These are phyloP conservation scores for Psilocybe sp. DNA, from an alignment of 768 basidiomycete genomes.

Conservation along the genomic window DNA sequence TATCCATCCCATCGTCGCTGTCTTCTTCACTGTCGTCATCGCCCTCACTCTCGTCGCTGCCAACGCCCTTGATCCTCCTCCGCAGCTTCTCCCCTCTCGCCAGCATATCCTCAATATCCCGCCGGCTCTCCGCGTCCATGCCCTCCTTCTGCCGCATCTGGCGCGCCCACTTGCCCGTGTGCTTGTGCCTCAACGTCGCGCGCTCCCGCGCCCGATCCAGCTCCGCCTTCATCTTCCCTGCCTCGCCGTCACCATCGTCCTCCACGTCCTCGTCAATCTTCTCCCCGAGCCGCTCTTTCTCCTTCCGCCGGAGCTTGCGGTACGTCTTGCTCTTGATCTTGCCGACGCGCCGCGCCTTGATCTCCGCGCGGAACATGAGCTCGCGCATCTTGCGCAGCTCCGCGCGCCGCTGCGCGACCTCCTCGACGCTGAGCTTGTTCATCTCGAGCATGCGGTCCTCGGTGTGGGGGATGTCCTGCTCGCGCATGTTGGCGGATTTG, in stretches of 20 bases:
- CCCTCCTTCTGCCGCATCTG: conserved; percentile 59
- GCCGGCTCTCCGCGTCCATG: conserved; percentile 54
- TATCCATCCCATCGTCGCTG: conserved; percentile 37
- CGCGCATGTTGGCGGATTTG: conserved; percentile 76
- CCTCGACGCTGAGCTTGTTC: conserved; percentile 81
- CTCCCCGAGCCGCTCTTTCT: conserved; percentile 57
- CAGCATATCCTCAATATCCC: conserved; percentile 84
- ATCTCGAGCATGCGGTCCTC: conserved; percentile 74
- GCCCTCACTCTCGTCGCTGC: conserved; percentile 52
- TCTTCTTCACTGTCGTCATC: conserved; percentile 45
- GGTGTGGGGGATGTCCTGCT: conserved; percentile 72
- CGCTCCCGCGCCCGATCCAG: conserved; percentile 81
- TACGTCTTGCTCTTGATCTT: conserved; percentile 98
- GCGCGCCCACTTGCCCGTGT: conserved; percentile 86
- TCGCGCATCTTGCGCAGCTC: conserved; percentile 90
- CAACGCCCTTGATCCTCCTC: conserved; percentile 69
- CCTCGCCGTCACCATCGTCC: conserved; percentile 36
- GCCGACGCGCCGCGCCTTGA: conserved; percentile 82
- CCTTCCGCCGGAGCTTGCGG: conserved; percentile 78
- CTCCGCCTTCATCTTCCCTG: conserved; percentile 65
- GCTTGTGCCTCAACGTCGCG: conserved; percentile 85
- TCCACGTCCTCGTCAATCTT: conserved; percentile 44
- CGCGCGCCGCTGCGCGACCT: conserved; percentile 75
- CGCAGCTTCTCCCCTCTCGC: conserved; percentile 76
- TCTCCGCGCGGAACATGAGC: conserved; percentile 89